phyloP scores from a whole-genome alignment of 164 flowering plant genomes.

The Annona cherimola region DNA sequence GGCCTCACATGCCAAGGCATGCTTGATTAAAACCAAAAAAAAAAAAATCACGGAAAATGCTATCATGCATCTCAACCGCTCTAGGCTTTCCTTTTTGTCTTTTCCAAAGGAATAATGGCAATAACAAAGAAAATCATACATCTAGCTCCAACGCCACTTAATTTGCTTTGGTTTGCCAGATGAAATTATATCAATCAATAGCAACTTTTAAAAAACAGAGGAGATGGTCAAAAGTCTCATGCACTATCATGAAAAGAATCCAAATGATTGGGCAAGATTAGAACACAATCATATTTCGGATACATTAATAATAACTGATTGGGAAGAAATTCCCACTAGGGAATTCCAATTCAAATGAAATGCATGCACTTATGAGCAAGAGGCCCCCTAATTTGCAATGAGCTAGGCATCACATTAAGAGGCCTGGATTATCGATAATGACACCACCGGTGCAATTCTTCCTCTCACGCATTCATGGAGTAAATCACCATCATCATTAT shows the following conservation, averaged over 20 bases:
- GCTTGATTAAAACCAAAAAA: too few species aligned
- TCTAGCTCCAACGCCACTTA: not conserved
- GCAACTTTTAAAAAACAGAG: not conserved
- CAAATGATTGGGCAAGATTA: not conserved
- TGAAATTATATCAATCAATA: not conserved
- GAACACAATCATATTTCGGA: constrained; percentile 3
- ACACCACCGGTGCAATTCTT: too few species aligned
- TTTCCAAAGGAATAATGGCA: not conserved
- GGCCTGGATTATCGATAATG: too few species aligned
- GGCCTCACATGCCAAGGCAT: not conserved
- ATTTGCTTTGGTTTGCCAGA: not conserved
- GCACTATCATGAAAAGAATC: constrained; percentile 5
- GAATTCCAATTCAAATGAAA: not conserved
- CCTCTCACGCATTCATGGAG: too few species aligned
- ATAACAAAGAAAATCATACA: not conserved
- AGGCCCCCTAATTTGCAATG: too few species aligned
- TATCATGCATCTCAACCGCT: not conserved
- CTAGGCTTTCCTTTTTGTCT: not conserved
- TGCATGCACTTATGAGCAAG: too few species aligned
- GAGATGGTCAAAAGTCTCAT: constrained; percentile 3
- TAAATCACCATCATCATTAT: too few species aligned
- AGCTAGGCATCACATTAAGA: too few species aligned
- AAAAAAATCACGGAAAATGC: not conserved
- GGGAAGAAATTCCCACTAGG: not conserved
- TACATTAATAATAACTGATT: not conserved